phyloP scores from a whole-genome alignment of 805 yeast species.

The Barnettozyma vustinii region DNA sequence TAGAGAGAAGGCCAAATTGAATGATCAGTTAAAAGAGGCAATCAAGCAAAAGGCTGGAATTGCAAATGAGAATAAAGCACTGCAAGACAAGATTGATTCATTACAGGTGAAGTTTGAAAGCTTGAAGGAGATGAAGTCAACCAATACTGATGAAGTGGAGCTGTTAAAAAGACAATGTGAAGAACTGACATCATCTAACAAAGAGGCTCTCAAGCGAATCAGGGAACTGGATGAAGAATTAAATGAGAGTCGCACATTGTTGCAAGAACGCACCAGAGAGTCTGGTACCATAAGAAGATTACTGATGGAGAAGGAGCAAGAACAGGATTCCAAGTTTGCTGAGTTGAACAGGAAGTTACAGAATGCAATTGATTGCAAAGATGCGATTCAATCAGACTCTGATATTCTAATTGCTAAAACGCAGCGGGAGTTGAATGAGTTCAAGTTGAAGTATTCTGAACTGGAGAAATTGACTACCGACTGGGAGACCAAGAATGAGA shows the following conservation, averaged over 20 bases:
- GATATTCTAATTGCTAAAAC: slow-evolving; percentile 46
- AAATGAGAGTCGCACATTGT: slow-evolving; percentile 61
- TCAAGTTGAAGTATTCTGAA: slow-evolving; percentile 37
- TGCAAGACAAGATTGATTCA: slow-evolving; percentile 37
- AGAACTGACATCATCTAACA: slow-evolving; percentile 59
- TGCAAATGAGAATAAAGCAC: slow-evolving; percentile 34
- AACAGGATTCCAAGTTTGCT: slow-evolving; percentile 42
- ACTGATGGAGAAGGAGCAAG: slow-evolving; percentile 62
- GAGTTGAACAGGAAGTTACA: slow-evolving; percentile 51
- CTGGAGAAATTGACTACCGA: slow-evolving; percentile 33
- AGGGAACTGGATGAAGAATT: slow-evolving; percentile 79
- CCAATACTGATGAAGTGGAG: slow-evolving; percentile 40
- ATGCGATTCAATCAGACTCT: slow-evolving; percentile 49
- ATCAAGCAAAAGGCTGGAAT: slow-evolving; percentile 31
- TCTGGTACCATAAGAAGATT: slow-evolving; percentile 65
- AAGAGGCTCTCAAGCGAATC: slow-evolving; percentile 55
- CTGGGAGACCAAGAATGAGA: slow-evolving; percentile 33
- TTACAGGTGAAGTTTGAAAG: slow-evolving; percentile 35
- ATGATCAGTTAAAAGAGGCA: slow-evolving; percentile 35
- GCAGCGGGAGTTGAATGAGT: slow-evolving; percentile 63
- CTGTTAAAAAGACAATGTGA: slow-evolving; percentile 62
- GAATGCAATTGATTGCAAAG: slow-evolving; percentile 54
- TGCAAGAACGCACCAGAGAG: slow-evolving; percentile 81
- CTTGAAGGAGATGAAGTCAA: slow-evolving; percentile 29
- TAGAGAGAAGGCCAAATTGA: slow-evolving; percentile 33